These are phyloP conservation scores for Spinacia oleracea DNA, from an alignment of 179 eudicot genomes.

Conservation along the genomic window DNA sequence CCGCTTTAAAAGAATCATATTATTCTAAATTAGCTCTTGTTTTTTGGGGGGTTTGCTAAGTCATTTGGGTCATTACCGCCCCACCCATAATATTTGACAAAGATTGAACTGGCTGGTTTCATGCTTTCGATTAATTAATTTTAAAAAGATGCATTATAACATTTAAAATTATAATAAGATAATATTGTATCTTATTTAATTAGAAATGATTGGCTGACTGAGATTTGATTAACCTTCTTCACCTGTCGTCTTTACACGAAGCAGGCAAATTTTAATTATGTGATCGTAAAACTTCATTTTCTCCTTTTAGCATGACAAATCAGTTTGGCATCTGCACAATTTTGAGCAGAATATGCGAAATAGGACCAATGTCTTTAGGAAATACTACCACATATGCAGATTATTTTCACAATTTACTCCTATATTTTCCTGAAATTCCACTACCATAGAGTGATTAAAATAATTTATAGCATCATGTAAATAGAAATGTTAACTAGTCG, in stretches of 20 bases:
- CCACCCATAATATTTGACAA: slow-evolving; percentile 15
- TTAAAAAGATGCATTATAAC: too few relatives aligned
- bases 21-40: too few relatives aligned
- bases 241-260: neutral
- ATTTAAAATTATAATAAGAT: neutral
- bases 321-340: slow-evolving; percentile 2
- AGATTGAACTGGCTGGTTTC: slow-evolving; percentile 13
- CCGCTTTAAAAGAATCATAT: too few relatives aligned
- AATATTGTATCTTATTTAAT: neutral
- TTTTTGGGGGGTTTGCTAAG: too few relatives aligned
- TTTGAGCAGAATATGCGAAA: neutral
- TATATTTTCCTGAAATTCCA: neutral
- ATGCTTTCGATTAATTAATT: neutral
- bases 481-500: too few relatives aligned
- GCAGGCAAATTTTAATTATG: neutral
- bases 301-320: neutral
- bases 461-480: too few relatives aligned
- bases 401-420: neutral
- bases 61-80: neutral
- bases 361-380: neutral
- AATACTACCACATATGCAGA: too few relatives aligned
- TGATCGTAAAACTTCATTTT: neutral
- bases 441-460: too few relatives aligned
- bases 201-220: neutral
- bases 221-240: too few relatives aligned